phyloP scores from a whole-genome alignment of 225 moss, liverwort and hornwort genomes.

The Sphagnum tenellum region DNA sequence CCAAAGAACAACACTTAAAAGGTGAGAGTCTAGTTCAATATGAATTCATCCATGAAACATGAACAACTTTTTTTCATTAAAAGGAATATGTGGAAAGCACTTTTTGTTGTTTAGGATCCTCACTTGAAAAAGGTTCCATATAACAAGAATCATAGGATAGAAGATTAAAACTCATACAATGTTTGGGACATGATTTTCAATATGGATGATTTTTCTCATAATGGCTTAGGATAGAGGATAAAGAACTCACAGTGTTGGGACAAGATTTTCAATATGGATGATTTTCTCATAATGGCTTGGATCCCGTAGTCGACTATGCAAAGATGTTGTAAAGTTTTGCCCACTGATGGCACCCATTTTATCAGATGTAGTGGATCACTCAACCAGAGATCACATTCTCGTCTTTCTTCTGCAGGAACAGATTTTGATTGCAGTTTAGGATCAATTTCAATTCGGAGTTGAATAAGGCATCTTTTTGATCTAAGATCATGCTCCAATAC shows the following conservation, averaged over 20 bases:
- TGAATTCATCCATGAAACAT: too few relatives aligned
- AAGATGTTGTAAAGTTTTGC: slow-evolving; percentile 8
- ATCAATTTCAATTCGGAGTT: slow-evolving; percentile 32
- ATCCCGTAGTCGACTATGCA: slow-evolving; percentile 44
- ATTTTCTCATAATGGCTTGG: slow-evolving; percentile 36
- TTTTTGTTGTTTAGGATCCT: too few relatives aligned
- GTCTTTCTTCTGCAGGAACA: slow-evolving; percentile 22
- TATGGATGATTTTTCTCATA: slow-evolving; percentile 23
- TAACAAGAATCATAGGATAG: too few relatives aligned
- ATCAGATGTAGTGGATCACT: slow-evolving; percentile 20
- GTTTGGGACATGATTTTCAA: slow-evolving; percentile 15
- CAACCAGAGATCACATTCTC: slow-evolving; percentile 26
- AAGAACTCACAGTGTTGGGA: slow-evolving; percentile 26
- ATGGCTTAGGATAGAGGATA: slow-evolving; percentile 2
- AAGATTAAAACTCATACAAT: slow-evolving; percentile 14
- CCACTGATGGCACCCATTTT: slow-evolving; percentile 10
- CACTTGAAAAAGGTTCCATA: too few relatives aligned
- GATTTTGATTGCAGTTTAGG: slow-evolving; percentile 21
- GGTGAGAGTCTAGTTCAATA: too few relatives aligned
- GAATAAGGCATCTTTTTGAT: slow-evolving; percentile 1
- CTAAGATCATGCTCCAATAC: slow-evolving; percentile 1
- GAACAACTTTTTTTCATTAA: too few relatives aligned
- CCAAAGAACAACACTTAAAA: too few relatives aligned
- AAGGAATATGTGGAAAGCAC: too few relatives aligned
- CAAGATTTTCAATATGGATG: slow-evolving; percentile 14